phyloP scores from a whole-genome alignment of 345 rosid genomes.

The Brassica carinata region DNA sequence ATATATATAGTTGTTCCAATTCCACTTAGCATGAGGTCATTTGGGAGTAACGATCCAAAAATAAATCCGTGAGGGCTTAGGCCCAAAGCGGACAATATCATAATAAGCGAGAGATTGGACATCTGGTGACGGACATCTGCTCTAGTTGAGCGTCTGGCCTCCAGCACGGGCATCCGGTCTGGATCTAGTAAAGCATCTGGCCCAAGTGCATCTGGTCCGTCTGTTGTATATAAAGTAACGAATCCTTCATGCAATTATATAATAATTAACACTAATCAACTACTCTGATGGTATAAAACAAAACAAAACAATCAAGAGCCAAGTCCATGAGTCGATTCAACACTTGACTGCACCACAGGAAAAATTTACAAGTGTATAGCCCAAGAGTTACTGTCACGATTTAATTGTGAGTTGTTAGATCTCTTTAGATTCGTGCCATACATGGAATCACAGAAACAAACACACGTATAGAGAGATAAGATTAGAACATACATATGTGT shows the following conservation, averaged over 20 bases:
- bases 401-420: conserved; percentile 25
- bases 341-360: neutral
- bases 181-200: no score
- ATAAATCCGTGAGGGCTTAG: no score
- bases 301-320: conserved; percentile 18
- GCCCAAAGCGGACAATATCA: no score
- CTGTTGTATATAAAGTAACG: conserved; percentile 14
- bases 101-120: no score
- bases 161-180: no score
- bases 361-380: conserved; percentile 12
- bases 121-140: no score
- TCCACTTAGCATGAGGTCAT: no score
- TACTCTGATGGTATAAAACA: conserved; percentile 7
- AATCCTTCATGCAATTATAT: conserved; percentile 29
- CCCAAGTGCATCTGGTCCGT: no score
- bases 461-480: neutral
- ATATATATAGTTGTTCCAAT: no score
- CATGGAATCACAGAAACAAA: neutral
- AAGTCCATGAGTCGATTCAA: conserved; percentile 20
- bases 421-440: conserved; percentile 6
- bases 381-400: conserved; percentile 7
- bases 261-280: conserved; percentile 25
- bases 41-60: no score
- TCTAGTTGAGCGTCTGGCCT: no score
- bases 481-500: conserved; percentile 65